Evolutionary conservation across 495 filamentous ascomycete genomes (phyloP).

Genomic region (Penicillium canariense): DNA sequence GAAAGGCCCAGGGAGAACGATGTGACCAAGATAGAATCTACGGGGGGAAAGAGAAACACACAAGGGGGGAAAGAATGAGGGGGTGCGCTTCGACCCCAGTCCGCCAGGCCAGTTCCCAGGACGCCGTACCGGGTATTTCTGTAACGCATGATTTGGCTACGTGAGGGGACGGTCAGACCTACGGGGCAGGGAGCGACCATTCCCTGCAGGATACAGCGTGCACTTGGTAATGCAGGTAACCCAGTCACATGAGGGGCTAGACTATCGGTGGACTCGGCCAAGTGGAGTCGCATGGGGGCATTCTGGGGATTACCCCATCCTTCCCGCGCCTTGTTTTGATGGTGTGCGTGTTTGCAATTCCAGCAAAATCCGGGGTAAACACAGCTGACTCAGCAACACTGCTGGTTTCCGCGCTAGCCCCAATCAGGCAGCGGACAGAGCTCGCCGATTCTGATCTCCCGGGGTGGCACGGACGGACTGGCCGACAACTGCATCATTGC

Average conservation of each 20-base stretch:
- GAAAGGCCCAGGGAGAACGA: neutral
- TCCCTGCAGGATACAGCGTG: neutral
- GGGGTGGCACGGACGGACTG: neutral
- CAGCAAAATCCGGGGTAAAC: constrained; percentile 20
- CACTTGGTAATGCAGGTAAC: neutral
- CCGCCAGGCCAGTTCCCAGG: neutral
- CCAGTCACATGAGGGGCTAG: no score
- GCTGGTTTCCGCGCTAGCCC: constrained; percentile 15
- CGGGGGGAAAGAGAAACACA: neutral
- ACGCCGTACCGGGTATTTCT: constrained; percentile 10
- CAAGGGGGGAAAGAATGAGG: constrained; percentile 2
- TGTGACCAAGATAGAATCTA: neutral
- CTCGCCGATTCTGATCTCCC: constrained; percentile 19
- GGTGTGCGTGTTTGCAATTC: no score
- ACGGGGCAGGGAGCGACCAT: constrained; percentile 5
- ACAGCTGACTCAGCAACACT: constrained; percentile 17
- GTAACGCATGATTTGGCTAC: constrained; percentile 1
- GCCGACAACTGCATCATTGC: constrained; percentile 6
- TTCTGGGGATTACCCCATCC: no score
- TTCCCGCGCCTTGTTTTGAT: no score
- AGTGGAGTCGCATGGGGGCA: no score
- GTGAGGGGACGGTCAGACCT: constrained; percentile 4
- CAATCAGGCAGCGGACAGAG: constrained; percentile 16
- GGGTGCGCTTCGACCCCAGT: constrained; percentile 22
- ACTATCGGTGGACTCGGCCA: no score